Evolutionary conservation across 805 yeast genomes (phyloP).

Genomic region (Metschnikowia koreensis): DNA sequence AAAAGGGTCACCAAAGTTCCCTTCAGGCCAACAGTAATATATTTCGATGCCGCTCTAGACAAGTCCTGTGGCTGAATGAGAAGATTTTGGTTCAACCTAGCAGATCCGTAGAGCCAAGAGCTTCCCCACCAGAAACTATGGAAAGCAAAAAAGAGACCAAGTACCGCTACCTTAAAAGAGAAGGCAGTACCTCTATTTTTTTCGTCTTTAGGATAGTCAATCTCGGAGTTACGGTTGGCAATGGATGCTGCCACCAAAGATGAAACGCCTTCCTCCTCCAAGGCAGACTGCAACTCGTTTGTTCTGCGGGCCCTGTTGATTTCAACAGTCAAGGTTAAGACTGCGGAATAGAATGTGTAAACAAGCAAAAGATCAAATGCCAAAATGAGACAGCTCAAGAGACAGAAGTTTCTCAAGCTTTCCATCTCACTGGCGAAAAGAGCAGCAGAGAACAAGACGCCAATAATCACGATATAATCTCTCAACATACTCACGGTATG

Average conservation of each 20-base stretch:
- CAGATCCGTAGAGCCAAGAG: slow-evolving; percentile 54
- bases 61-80: slow-evolving; percentile 25
- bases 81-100: slow-evolving; percentile 11
- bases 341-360: slow-evolving; percentile 78
- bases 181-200: slow-evolving; percentile 40
- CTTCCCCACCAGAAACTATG: slow-evolving; percentile 70
- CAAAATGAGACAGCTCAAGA: slow-evolving; percentile 67
- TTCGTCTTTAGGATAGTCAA: slow-evolving; percentile 23
- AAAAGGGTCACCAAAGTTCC: slow-evolving; percentile 59
- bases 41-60: slow-evolving; percentile 41
- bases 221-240: slow-evolving; percentile 49
- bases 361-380: slow-evolving; percentile 69
- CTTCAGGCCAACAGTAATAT: slow-evolving; percentile 44
- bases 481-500: slow-evolving; percentile 57
- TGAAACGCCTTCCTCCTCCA: slow-evolving; percentile 91
- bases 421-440: slow-evolving; percentile 63
- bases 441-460: slow-evolving; percentile 66
- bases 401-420: slow-evolving; percentile 78
- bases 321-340: slow-evolving; percentile 84
- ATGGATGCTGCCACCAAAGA: slow-evolving; percentile 65
- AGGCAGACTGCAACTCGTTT: slow-evolving; percentile 68
- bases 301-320: slow-evolving; percentile 82
- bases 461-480: slow-evolving; percentile 72
- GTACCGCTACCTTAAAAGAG: slow-evolving; percentile 57
- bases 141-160: slow-evolving; percentile 57